These are phyloP conservation scores for Yamadazyma sp. DNA, from an alignment of 805 yeast species.

Conservation along the genomic window DNA sequence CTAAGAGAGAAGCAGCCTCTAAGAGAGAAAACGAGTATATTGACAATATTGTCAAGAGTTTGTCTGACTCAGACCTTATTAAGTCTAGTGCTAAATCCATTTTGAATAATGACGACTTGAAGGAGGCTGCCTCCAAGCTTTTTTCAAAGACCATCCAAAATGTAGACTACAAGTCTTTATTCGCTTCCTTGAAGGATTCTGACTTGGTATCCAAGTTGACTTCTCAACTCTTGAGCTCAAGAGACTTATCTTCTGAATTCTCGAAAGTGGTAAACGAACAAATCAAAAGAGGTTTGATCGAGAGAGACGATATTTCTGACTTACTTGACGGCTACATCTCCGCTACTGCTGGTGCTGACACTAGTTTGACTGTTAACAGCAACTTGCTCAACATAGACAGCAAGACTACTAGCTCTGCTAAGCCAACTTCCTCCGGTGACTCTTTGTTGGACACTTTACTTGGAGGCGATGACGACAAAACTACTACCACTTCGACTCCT, in stretches of 20 bases:
- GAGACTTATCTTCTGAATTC: slow-evolving; percentile 18
- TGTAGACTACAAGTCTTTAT: slow-evolving; percentile 22
- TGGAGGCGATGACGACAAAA: slow-evolving; percentile 12
- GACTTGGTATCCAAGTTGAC: slow-evolving; percentile 19
- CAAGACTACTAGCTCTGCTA: slow-evolving; percentile 9
- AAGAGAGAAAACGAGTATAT: slow-evolving; percentile 20
- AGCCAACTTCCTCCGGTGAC: slow-evolving; percentile 12
- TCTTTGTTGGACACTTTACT: slow-evolving; percentile 10
- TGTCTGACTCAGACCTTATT: slow-evolving; percentile 24
- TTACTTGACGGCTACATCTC: neutral
- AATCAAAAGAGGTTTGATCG: slow-evolving; percentile 15
- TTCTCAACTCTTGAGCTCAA: slow-evolving; percentile 12
- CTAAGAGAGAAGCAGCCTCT: slow-evolving; percentile 13
- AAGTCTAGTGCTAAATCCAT: slow-evolving; percentile 23
- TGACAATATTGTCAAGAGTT: slow-evolving; percentile 20
- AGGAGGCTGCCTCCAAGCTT: slow-evolving; percentile 21
- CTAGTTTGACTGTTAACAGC: slow-evolving; percentile 1
- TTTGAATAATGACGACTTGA: slow-evolving; percentile 20
- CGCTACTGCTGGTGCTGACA: slow-evolving; percentile 4
- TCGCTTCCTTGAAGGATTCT: slow-evolving; percentile 25
- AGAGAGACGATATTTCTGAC: slow-evolving; percentile 12
- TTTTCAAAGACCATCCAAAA: slow-evolving; percentile 22
- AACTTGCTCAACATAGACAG: slow-evolving; percentile 1
- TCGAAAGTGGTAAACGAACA: slow-evolving; percentile 15
- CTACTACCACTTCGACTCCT: slow-evolving; percentile 5